phyloP scores from a whole-genome alignment of 1,284 basidiomycete species.

The Fomitopsis schrenkii region DNA sequence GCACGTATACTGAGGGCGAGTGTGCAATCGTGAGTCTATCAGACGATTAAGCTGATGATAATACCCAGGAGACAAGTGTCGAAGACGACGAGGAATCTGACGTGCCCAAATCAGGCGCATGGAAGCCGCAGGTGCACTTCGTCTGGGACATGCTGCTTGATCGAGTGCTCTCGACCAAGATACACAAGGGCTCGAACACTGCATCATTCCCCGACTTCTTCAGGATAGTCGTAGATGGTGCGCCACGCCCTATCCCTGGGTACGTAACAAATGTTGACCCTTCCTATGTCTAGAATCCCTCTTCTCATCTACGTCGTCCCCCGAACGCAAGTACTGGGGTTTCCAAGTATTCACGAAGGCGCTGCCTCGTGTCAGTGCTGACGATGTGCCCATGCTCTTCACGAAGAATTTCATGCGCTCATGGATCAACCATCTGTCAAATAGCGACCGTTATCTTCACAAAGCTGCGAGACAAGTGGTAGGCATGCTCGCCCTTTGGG shows the following conservation, averaged over 20 bases:
- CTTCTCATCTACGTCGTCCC: slow-evolving; percentile 80
- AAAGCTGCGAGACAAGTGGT: slow-evolving; percentile 83
- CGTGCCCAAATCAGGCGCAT: slow-evolving; percentile 53
- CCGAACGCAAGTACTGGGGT: slow-evolving; percentile 93
- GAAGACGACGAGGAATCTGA: slow-evolving; percentile 48
- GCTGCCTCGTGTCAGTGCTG: slow-evolving; percentile 61
- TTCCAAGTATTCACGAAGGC: slow-evolving; percentile 90
- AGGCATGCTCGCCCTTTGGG: slow-evolving; percentile 22
- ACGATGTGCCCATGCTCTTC: slow-evolving; percentile 83
- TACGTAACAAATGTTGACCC: slow-evolving; percentile 4
- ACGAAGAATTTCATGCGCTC: slow-evolving; percentile 95
- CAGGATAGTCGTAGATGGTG: slow-evolving; percentile 86
- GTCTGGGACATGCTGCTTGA: slow-evolving; percentile 88
- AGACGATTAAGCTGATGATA: not conserved
- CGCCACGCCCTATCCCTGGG: slow-evolving; percentile 18
- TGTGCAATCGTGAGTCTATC: not conserved
- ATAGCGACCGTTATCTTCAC: slow-evolving; percentile 84
- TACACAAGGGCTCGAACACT: slow-evolving; percentile 32
- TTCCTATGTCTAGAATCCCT: slow-evolving; percentile 63
- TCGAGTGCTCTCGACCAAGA: slow-evolving; percentile 55
- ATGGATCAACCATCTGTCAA: slow-evolving; percentile 94
- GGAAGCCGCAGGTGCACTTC: slow-evolving; percentile 92
- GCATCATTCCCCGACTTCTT: slow-evolving; percentile 90
- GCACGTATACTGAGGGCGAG: slow-evolving; percentile 77
- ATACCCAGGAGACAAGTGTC: slow-evolving; percentile 48